Base-by-base conservation (phyloP, 768 basidiomycete species). In the Rossbeevera mucosa region DNA sequence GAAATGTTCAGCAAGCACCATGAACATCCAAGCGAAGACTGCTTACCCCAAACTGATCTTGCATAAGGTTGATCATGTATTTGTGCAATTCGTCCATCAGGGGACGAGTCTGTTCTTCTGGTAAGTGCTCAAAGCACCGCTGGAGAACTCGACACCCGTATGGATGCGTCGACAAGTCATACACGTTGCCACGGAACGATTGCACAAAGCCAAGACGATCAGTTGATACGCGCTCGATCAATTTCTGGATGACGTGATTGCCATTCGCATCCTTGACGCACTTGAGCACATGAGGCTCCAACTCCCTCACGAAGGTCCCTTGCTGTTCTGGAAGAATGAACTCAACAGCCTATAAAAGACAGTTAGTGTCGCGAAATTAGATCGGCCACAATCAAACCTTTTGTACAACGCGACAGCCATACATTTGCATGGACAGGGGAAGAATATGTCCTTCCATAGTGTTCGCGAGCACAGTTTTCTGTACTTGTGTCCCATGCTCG, bases 111-210 rank as follows among this genome's bases (percentile, higher is more conserved):
- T 83, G 80, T 9, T 79, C 78, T 22, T 82, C 78, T 0, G 88
- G 81, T 22, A 95, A 74, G 65, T 91, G 82, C 66, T 95, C 91
- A 48, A 98, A 82, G 65, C 91, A 93, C 51, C 93, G 80, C 68
- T 97, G 95, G 28, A 98, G 78, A 21, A 98, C 95, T 11, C 95
- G 86, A 64, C 95, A 98, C 1, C 94, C 94, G 60, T 91, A 96
- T 0, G 91, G 84, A 64, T 98, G 93, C 0, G 86, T 87, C 1
- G 92, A 81, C 21, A 98, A 75, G 52, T 88, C 84, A 53, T 81
- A 80, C 24, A 95, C 87, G 56, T 86, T 84, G 5, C 87, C 88
- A 5, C 80, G 75, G 74, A 96, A 94, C 5, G 77, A 72, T 42
- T 78, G 74, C 47, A 96, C 79, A 64, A 94, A 93, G 3, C 76